Conservation (phyloP, 768 basidiomycete species). For the Agaricus subrufescens region DNA sequence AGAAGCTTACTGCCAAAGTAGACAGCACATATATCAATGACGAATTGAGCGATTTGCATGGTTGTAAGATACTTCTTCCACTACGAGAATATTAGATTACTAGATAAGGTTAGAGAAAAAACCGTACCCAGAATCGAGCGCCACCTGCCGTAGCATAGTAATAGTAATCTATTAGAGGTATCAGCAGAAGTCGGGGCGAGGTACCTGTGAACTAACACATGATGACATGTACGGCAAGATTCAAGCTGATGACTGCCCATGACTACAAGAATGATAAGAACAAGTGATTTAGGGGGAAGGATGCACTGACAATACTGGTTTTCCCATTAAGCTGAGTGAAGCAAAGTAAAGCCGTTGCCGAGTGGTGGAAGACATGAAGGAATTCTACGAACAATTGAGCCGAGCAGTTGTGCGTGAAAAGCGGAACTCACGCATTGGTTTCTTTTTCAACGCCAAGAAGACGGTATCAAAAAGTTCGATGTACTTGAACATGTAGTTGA, state of each 20-base stretch:
- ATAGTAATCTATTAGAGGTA: slow-evolving; percentile 75
- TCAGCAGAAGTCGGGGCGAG: background rate
- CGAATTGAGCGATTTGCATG: slow-evolving; percentile 95
- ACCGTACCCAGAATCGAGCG: slow-evolving; percentile 85
- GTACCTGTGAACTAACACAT: slow-evolving; percentile 73
- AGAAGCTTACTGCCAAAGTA: slow-evolving; percentile 88
- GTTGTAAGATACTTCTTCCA: slow-evolving; percentile 99
- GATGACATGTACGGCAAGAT: slow-evolving; percentile 90
- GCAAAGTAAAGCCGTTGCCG: slow-evolving; percentile 93
- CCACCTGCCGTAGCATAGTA: slow-evolving; percentile 98
- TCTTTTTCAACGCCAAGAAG: slow-evolving; percentile 98
- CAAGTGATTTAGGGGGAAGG: background rate
- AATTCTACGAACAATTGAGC: slow-evolving; percentile 55
- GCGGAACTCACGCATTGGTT: slow-evolving; percentile 73
- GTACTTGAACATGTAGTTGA: slow-evolving; percentile 99
- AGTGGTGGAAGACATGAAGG: slow-evolving; percentile 98
- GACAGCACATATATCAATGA: slow-evolving; percentile 85
- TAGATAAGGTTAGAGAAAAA: background rate
- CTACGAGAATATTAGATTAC: slow-evolving; percentile 32
- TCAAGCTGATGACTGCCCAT: slow-evolving; percentile 92
- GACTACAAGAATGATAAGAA: slow-evolving; percentile 47
- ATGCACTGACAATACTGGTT: slow-evolving; percentile 79
- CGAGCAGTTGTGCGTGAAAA: slow-evolving; percentile 7
- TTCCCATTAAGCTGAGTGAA: slow-evolving; percentile 91
- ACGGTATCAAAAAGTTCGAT: slow-evolving; percentile 94